Conservation (phyloP, 768 basidiomycete species). For the Suillus americanus region DNA sequence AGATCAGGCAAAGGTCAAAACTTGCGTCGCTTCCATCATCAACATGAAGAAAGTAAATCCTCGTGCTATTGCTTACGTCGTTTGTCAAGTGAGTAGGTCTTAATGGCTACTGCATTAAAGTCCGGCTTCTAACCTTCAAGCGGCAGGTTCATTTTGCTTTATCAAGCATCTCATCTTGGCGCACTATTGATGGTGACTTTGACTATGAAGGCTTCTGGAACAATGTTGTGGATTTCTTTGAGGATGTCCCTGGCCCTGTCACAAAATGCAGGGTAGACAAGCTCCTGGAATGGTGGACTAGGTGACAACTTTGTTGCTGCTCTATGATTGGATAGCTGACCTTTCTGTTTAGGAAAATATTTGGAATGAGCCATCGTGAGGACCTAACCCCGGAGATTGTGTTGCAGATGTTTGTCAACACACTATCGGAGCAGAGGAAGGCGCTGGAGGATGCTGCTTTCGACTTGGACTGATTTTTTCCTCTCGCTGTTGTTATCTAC, state of each 20-base stretch:
- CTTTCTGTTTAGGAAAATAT: background rate
- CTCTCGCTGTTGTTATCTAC: too few relatives aligned
- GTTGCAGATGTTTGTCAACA: background rate
- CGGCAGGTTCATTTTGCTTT: constrained; percentile 16
- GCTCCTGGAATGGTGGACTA: constrained; percentile 17
- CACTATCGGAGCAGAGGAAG: background rate
- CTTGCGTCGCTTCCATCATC: constrained; percentile 2
- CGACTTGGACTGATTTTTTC: background rate
- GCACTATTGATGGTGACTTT: constrained; percentile 6
- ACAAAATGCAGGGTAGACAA: background rate
- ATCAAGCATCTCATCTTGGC: constrained; percentile 11
- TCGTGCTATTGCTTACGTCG: constrained; percentile 21
- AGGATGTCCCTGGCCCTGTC: background rate
- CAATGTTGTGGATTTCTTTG: constrained; percentile 17
- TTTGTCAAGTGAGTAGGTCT: constrained; percentile 19
- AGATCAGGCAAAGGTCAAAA: background rate
- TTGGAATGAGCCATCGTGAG: background rate
- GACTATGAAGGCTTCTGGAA: constrained; percentile 15
- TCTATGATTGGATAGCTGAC: background rate
- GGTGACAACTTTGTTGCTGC: background rate
- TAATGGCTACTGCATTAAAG: background rate
- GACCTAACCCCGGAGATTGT: background rate
- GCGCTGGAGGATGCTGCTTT: background rate
- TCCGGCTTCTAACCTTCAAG: background rate
- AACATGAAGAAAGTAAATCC: constrained; percentile 5